Conservation (phyloP, 441 rosid species). For the Brassica balearica region DNA sequence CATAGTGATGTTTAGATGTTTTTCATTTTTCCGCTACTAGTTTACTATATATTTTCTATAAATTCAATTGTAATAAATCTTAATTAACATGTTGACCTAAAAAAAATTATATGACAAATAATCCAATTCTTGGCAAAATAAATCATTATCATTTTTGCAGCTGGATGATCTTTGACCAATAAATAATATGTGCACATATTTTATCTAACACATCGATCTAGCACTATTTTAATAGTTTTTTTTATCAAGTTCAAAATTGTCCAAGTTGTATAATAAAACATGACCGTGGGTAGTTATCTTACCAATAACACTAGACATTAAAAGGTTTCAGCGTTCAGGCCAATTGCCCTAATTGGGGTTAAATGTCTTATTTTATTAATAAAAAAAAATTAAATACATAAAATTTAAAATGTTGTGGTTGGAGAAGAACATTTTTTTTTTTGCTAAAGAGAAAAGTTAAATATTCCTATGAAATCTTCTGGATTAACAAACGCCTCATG, state of each 20-base stretch:
- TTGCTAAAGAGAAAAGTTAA: neutral
- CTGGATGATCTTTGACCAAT: neutral
- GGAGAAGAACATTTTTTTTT: too few species aligned
- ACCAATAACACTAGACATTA: neutral
- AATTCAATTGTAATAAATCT: neutral
- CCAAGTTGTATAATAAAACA: neutral
- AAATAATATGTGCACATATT: conserved; percentile 1
- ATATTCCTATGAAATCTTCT: conserved; percentile 22
- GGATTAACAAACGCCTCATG: conserved; percentile 15
- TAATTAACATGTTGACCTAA: neutral
- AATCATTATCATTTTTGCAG: neutral
- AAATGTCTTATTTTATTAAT: too few species aligned
- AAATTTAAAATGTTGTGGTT: too few species aligned
- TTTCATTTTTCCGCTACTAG: neutral
- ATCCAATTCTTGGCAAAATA: neutral
- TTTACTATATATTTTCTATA: neutral
- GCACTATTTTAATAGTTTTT: neutral
- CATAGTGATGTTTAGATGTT: neutral
- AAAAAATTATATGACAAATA: neutral
- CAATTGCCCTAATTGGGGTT: neutral
- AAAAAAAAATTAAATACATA: too few species aligned
- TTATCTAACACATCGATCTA: conserved; percentile 3
- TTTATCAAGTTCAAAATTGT: neutral
- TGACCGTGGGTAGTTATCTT: neutral
- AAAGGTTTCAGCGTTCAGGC: neutral